phyloP scores from a whole-genome alignment of 257 asterid species.

The Capsicum baccatum region DNA sequence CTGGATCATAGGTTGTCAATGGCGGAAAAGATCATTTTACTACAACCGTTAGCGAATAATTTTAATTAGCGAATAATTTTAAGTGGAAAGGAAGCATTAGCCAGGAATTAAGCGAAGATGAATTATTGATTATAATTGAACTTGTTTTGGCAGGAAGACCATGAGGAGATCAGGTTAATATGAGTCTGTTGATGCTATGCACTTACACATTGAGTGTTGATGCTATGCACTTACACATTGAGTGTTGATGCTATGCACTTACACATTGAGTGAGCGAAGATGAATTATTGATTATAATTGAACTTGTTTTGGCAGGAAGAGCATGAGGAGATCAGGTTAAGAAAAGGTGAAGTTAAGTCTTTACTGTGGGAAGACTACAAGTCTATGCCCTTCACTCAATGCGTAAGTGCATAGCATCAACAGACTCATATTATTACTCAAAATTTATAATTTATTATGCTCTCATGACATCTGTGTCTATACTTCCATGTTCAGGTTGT shows the following conservation, averaged over 20 bases:
- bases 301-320: conserved; percentile 62
- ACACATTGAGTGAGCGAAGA: neutral
- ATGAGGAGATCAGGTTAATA: conserved; percentile 67
- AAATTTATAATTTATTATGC: neutral
- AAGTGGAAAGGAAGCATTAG: neutral
- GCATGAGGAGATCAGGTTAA: conserved; percentile 77
- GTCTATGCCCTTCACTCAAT: conserved; percentile 94
- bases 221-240: too few relatives aligned
- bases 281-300: neutral
- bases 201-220: too few relatives aligned
- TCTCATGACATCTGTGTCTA: neutral
- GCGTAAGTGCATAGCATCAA: conserved; percentile 58
- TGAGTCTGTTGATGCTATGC: too few relatives aligned
- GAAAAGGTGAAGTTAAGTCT: conserved; percentile 54
- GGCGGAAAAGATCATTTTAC: neutral
- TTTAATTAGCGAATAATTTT: neutral
- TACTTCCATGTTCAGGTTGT: conserved; percentile 59
- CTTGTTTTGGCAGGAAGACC: conserved; percentile 70
- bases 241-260: too few relatives aligned
- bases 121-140: neutral
- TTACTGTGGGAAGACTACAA: conserved; percentile 92
- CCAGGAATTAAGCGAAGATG: neutral
- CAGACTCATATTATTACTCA: neutral
- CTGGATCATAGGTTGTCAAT: neutral
- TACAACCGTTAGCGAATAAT: neutral